phyloP scores from a whole-genome alignment of 208 protist genomes.

The Leishmania aethiopica region DNA sequence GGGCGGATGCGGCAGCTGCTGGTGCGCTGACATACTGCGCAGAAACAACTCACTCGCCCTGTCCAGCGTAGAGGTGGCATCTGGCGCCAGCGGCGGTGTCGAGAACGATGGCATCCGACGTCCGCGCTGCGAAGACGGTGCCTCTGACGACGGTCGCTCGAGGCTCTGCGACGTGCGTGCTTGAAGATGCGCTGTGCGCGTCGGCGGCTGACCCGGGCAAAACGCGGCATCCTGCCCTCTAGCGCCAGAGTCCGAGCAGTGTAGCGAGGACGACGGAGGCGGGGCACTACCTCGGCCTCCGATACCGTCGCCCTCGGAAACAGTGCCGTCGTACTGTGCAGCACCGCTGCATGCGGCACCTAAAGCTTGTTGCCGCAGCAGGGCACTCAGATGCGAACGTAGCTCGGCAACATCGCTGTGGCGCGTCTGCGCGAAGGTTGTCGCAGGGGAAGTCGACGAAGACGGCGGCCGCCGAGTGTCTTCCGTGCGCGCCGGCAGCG shows the following conservation, averaged over 20 bases:
- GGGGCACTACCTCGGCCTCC: background rate
- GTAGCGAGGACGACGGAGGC: slow-evolving; percentile 6
- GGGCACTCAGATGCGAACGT: slow-evolving; percentile 24
- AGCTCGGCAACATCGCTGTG: slow-evolving; percentile 19
- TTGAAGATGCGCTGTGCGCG: background rate
- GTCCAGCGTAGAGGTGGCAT: background rate
- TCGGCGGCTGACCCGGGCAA: background rate
- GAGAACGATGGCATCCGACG: background rate
- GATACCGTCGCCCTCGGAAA: no score
- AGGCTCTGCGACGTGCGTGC: background rate
- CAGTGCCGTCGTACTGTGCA: background rate
- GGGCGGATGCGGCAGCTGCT: background rate
- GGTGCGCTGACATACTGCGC: background rate
- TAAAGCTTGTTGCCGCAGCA: slow-evolving; percentile 12
- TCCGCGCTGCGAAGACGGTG: background rate
- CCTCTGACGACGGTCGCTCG: background rate
- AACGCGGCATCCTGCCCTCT: slow-evolving; percentile 1
- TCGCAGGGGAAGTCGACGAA: background rate
- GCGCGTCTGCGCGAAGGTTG: background rate
- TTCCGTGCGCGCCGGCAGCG: background rate
- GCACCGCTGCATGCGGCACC: background rate
- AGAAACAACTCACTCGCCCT: background rate
- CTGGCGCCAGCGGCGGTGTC: background rate
- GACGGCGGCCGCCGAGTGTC: background rate
- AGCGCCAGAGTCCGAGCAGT: background rate